Base-by-base conservation (phyloP, 768 basidiomycete species). In the Trametes sanguinea region DNA sequence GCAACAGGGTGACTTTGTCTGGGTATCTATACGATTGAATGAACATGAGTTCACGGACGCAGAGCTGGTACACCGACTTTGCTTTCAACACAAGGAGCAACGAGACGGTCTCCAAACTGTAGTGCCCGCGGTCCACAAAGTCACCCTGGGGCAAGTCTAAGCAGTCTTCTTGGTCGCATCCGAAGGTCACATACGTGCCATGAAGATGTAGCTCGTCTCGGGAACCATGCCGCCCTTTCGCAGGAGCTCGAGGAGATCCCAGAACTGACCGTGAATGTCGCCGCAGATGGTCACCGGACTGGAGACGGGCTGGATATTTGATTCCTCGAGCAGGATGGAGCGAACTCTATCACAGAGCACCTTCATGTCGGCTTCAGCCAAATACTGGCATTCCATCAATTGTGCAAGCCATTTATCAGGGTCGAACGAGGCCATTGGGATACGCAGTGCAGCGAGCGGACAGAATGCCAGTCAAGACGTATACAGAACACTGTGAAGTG, bases 211-310 rank as follows among this genome's bases (percentile, higher is more conserved):
- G 73, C 93, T 95, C 54, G 85, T 92, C 65, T 88, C 90, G 8
- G 94, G 94, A 9, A 94, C 87, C 64, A 82, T 85, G 6, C 95
- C 93, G 1, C 94, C 94, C 59, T 92, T 88, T 67, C 90, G 78
- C 68, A 97, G 78, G 52, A 99, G 77, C 76, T 99, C 95, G 37
- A 96, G 81, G 50, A 98, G 79, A 71, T 98, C 96, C 89, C 94
- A 98, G 76, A 97, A 97, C 73, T 98, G 96, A 29, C 95, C 95
- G 69, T 98, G 95, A 54, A 98, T 96, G 72, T 98, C 95, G 33
- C 95, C 95, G 71, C 92, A 93, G 66, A 94, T 90, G 33, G 96
- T 98, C 40, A 98, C 96, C 1, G 96, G 96, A 65, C 86, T 91
- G 37, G 92, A 91, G 55, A 99, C 93, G 35, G 95, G 95, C 71